phyloP scores from a whole-genome alignment of 768 basidiomycete genomes.

The Paxillus involutus region DNA sequence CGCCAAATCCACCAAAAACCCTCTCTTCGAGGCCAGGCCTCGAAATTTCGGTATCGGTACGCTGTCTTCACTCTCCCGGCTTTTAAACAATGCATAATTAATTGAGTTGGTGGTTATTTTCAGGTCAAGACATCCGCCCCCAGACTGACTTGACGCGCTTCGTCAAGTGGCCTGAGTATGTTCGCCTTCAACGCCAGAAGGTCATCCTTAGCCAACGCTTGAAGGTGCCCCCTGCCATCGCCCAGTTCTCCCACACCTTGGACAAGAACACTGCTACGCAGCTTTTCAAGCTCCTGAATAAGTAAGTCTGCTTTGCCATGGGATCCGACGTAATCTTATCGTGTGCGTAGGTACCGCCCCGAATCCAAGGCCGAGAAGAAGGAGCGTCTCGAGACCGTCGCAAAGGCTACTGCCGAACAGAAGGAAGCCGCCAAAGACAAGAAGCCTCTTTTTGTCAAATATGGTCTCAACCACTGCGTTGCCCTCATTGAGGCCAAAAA shows the following conservation, averaged over 20 bases:
- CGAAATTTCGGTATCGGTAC: constrained; percentile 97
- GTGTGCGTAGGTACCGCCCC: constrained; percentile 59
- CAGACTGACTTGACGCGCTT: constrained; percentile 91
- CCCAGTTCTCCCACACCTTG: constrained; percentile 95
- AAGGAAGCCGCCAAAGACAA: constrained; percentile 80
- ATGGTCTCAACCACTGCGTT: constrained; percentile 95
- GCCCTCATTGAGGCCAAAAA: constrained; percentile 98
- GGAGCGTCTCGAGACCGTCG: constrained; percentile 78
- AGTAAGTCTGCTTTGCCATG: constrained; percentile 39
- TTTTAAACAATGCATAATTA: background rate
- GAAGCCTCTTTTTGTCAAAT: constrained; percentile 95
- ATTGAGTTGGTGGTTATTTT: background rate
- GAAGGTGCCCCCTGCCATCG: constrained; percentile 97
- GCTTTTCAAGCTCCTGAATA: constrained; percentile 97
- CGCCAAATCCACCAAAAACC: constrained; percentile 85
- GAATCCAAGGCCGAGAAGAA: constrained; percentile 98
- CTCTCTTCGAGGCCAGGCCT: constrained; percentile 87
- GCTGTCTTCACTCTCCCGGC: background rate
- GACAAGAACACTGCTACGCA: constrained; percentile 99
- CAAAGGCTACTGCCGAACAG: constrained; percentile 76
- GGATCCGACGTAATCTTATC: background rate
- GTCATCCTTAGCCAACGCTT: constrained; percentile 97
- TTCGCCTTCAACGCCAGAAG: constrained; percentile 97
- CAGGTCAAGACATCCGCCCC: constrained; percentile 93
- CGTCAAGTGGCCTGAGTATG: constrained; percentile 99